Conservation (phyloP, 2,329 filamentous ascomycete genomes). For the Botryotinia calthae region DNA sequence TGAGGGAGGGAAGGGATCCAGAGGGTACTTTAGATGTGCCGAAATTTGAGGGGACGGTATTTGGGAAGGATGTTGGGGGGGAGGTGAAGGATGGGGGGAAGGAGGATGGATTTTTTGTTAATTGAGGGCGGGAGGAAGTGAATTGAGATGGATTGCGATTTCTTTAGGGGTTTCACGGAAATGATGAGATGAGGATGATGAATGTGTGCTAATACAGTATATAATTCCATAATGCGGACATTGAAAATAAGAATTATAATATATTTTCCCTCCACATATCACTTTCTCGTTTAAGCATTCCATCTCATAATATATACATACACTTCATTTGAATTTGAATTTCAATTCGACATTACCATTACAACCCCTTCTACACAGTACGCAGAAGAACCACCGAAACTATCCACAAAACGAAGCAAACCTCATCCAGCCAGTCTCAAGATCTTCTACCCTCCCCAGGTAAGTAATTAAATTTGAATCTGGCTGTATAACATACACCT, state of each 20-base stretch:
- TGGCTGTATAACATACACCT: too few species aligned
- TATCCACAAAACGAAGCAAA: too few species aligned
- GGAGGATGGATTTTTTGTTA: slow-evolving; percentile 38
- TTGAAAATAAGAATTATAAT: neutral
- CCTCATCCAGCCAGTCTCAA: too few species aligned
- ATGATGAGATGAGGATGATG: neutral
- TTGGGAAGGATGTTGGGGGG: slow-evolving; percentile 21
- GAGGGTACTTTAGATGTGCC: slow-evolving; percentile 52
- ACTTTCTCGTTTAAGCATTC: too few species aligned
- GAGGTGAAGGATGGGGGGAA: slow-evolving; percentile 22
- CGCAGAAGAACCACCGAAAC: too few species aligned
- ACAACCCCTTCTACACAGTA: too few species aligned
- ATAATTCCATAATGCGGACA: neutral
- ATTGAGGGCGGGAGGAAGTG: slow-evolving; percentile 25
- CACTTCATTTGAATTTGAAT: too few species aligned
- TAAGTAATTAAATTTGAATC: too few species aligned
- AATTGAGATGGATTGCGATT: too few species aligned
- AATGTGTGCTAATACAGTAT: neutral
- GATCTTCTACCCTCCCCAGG: too few species aligned
- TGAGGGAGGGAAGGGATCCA: slow-evolving; percentile 51
- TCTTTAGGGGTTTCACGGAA: neutral
- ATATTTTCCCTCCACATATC: neutral
- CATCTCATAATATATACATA: too few species aligned
- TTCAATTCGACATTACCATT: too few species aligned
- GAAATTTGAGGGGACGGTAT: slow-evolving; percentile 41